phyloP scores from a whole-genome alignment of 192 early-diverging fungal genomes.

The Backusella luteola region DNA sequence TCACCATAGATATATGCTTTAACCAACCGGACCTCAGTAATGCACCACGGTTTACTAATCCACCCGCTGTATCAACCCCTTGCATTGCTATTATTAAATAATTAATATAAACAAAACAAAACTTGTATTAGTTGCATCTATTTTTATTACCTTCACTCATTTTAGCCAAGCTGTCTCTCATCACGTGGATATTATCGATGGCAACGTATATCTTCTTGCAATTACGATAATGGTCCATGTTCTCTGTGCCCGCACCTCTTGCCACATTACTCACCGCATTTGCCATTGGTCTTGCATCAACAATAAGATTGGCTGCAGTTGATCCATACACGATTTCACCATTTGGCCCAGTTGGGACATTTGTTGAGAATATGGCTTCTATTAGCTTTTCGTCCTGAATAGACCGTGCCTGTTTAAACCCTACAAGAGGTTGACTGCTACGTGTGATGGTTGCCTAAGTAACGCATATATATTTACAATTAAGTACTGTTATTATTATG shows the following conservation, averaged over 20 bases:
- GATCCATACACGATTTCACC: conserved; percentile 51
- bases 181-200: conserved; percentile 98
- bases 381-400: conserved; percentile 98
- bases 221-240: conserved; percentile 87
- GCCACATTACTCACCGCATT: conserved; percentile 94
- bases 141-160: conserved; percentile 71
- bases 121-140: too few relatives aligned
- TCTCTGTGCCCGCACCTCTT: conserved; percentile 93
- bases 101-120: not conserved
- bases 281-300: conserved; percentile 93
- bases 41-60: conserved; percentile 43
- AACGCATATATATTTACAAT: not conserved
- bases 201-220: conserved; percentile 87
- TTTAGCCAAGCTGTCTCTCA: conserved; percentile 84
- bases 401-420: conserved; percentile 91
- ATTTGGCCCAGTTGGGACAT: conserved; percentile 42
- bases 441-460: conserved; percentile 83
- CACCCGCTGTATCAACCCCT: conserved; percentile 42
- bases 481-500: not conserved
- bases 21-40: conserved; percentile 84
- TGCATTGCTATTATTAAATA: conserved; percentile 44
- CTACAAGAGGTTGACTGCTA: conserved; percentile 93
- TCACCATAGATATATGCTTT: conserved; percentile 76
- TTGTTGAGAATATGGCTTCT: conserved; percentile 83
- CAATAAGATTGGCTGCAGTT: conserved; percentile 74